Conservation (phyloP, 192 early-diverging fungal species). For the Backusella sp. region DNA sequence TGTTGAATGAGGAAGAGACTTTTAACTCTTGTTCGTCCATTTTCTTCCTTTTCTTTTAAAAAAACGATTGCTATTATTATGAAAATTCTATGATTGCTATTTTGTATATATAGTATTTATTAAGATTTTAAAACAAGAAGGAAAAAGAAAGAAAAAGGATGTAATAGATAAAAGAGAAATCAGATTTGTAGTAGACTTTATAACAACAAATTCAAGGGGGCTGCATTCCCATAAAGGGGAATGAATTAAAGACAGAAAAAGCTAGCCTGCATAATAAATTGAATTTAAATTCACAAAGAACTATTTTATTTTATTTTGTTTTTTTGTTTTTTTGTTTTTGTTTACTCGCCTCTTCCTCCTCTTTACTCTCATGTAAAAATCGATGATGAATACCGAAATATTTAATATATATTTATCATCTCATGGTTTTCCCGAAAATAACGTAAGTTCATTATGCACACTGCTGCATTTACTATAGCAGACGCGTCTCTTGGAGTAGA, state of each 20-base stretch:
- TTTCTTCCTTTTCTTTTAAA: not conserved
- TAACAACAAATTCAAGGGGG: not conserved
- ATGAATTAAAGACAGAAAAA: conserved; percentile 7
- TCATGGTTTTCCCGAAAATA: conserved; percentile 51
- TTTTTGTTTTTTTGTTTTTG: not conserved
- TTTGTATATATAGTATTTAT: not conserved
- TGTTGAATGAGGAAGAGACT: conserved; percentile 7
- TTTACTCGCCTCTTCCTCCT: conserved; percentile 12
- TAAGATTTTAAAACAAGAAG: not conserved
- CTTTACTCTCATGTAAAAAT: not conserved
- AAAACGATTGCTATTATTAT: not conserved
- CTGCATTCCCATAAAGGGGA: not conserved
- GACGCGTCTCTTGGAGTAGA: not conserved
- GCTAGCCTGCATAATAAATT: not conserved
- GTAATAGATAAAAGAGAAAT: conserved; percentile 5
- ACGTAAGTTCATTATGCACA: conserved; percentile 41
- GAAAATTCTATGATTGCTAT: not conserved
- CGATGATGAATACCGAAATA: not conserved
- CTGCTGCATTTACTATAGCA: not conserved
- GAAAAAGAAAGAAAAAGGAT: not conserved
- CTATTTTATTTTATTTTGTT: not conserved
- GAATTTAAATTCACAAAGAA: not conserved
- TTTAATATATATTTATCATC: conserved; percentile 52
- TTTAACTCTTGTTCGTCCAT: not conserved
- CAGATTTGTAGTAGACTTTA: conserved; percentile 2